Percentiles rank a stretch among this genome's conserved stretches.
phyloP scores from a whole-genome alignment of 228 moss, liverwort and hornwort species.

The Sphagnum magellanicum region DNA sequence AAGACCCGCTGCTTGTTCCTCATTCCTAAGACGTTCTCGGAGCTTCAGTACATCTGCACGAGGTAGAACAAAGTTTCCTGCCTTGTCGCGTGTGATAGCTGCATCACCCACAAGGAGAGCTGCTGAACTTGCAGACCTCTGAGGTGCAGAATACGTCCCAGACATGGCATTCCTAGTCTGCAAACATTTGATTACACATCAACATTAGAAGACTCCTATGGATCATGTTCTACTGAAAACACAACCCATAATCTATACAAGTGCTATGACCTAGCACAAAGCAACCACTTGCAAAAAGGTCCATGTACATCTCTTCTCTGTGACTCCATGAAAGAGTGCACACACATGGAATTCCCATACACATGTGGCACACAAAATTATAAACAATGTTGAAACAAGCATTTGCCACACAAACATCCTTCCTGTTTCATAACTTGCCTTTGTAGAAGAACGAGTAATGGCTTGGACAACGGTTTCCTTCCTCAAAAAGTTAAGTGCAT shows the following conservation, averaged over 20 bases:
- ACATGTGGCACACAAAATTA: too few relatives aligned
- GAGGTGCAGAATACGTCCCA: constrained; percentile 97
- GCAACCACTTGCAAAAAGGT: too few relatives aligned
- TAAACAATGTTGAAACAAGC: too few relatives aligned
- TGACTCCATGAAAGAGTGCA: too few relatives aligned
- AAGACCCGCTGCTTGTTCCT: constrained; percentile 92
- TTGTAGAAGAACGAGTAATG: constrained; percentile 93
- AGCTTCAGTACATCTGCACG: constrained; percentile 95
- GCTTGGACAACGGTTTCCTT: constrained; percentile 99
- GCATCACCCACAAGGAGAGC: constrained; percentile 96
- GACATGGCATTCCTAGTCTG: constrained; percentile 99
- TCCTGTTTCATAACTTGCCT: constrained; percentile 28
- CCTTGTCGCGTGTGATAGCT: constrained; percentile 92
- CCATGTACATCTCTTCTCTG: too few relatives aligned
- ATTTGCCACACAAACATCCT: too few relatives aligned
- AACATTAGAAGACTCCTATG: too few relatives aligned
- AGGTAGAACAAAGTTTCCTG: constrained; percentile 97
- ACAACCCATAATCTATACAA: too few relatives aligned
- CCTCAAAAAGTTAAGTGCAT: constrained; percentile 82
- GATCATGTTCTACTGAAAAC: too few relatives aligned
- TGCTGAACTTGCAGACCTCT: constrained; percentile 96
- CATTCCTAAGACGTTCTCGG: constrained; percentile 89
- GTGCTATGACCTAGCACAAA: too few relatives aligned
- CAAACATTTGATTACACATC: not conserved
- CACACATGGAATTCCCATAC: too few relatives aligned